Base-by-base conservation (phyloP, 805 yeast genomes). In the Hanseniaspora clermontiae region DNA sequence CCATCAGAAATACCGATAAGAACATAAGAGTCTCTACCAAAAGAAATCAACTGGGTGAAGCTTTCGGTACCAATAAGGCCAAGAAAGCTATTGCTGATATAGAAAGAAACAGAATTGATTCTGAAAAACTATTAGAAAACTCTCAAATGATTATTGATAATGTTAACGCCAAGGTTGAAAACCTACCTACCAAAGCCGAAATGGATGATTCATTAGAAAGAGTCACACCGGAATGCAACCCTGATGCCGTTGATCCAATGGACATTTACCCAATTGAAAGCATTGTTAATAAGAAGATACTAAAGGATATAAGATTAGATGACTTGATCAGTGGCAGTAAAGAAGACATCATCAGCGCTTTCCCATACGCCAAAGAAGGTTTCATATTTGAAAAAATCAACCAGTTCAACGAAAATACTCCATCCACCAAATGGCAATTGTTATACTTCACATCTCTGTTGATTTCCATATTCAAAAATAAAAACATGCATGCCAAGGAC, bases 41-140 rank as follows among this genome's bases (percentile, higher is more conserved):
- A 70, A 79, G 97, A 68, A 86, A 80, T 57, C 84, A 87, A 1
- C 77, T 93, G 65, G 98, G 98, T 65, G 91, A 88, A 70, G 95
- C 93, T 2, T 93, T 93, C 64, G 98, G 98, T 77, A 91, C 98
- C 58, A 90, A 87, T 73, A 90, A 82, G 73, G 97, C 97, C 60
- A 91, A 88, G 73, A 84, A 87, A 63, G 95, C 95, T 38, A 85
- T 93, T 64, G 73, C 79, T 52, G 91, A 84, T 66, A 70, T 81
- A 64, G 93, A 83, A 64, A 81, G 84, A 68, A 93, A 93, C 71
- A 77, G 85, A 63, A 82, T 93, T 65, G 97, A 93, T 67, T 78
- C 96, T 1, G 95, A 81, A 53, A 79, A 82, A 68, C 77, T 93
- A 61, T 84, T 78, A 57, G 84, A 77, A 59, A 74, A 82, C 52